Percentiles rank a stretch among this genome's conserved stretches.
Conservation (phyloP, 1,284 basidiomycete genomes). For the Naganishia liquefaciens region DNA sequence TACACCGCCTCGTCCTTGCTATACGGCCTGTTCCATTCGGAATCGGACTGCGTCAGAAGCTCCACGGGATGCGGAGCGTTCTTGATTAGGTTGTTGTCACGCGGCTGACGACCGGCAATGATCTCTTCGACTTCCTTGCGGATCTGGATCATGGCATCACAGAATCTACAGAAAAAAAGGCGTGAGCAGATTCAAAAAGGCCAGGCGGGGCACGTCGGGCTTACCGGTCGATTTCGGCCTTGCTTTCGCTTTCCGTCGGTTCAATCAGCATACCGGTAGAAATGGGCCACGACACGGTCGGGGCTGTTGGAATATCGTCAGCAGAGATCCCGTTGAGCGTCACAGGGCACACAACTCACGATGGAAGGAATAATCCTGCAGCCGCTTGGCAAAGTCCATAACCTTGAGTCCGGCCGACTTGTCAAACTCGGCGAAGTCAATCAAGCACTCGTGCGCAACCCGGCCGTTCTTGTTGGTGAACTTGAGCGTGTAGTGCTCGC, state of each 20-base stretch:
- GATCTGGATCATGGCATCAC: conserved; percentile 95
- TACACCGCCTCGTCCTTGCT: conserved; percentile 80
- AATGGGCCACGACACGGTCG: conserved; percentile 71
- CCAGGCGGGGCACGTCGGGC: conserved; percentile 33
- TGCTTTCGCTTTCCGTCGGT: conserved; percentile 80
- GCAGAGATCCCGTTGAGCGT: background rate
- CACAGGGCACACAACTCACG: conserved; percentile 29
- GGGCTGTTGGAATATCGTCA: conserved; percentile 34
- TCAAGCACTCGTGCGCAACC: conserved; percentile 92
- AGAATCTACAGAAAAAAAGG: conserved; percentile 63
- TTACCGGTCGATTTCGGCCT: conserved; percentile 82
- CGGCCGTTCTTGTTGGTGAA: conserved; percentile 87
- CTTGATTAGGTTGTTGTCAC: conserved; percentile 85
- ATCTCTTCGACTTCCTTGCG: conserved; percentile 88
- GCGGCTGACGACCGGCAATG: conserved; percentile 77
- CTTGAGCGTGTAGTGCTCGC: conserved; percentile 80
- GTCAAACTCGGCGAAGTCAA: conserved; percentile 94
- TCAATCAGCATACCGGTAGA: conserved; percentile 73
- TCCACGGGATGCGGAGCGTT: conserved; percentile 90
- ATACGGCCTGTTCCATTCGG: conserved; percentile 88
- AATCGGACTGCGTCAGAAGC: conserved; percentile 67
- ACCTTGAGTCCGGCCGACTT: conserved; percentile 85
- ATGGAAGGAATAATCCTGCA: conserved; percentile 59
- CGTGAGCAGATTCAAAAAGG: background rate
- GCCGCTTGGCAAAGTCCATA: conserved; percentile 90